A percentile compares a stretch with the other conserved stretches of the same genome.
Conservation (phyloP, 768 basidiomycete genomes). For the Chalciporus pseudorubinellus region DNA sequence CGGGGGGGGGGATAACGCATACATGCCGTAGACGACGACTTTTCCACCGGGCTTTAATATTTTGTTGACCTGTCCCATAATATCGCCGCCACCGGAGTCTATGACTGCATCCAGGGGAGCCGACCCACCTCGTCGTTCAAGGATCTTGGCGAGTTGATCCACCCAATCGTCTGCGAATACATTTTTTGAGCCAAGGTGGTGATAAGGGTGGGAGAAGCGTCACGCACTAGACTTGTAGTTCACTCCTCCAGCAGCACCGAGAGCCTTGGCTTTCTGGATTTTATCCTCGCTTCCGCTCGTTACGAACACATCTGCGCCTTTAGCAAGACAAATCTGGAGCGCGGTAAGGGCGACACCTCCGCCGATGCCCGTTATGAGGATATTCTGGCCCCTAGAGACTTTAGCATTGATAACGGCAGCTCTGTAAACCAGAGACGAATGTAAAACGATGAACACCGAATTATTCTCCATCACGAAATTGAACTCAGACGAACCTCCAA, state of each 20-base stretch:
- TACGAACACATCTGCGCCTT: slow-evolving; percentile 79
- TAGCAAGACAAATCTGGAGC: slow-evolving; percentile 71
- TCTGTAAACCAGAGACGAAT: slow-evolving; percentile 34
- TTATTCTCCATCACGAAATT: neutral
- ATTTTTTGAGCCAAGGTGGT: neutral
- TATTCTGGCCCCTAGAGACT: slow-evolving; percentile 61
- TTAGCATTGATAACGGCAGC: slow-evolving; percentile 64
- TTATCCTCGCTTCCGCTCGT: slow-evolving; percentile 72
- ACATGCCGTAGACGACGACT: slow-evolving; percentile 70
- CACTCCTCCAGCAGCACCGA: slow-evolving; percentile 78
- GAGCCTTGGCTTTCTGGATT: slow-evolving; percentile 57
- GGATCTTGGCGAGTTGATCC: slow-evolving; percentile 40
- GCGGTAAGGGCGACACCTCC: slow-evolving; percentile 81
- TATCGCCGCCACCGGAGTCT: slow-evolving; percentile 69
- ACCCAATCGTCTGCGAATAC: slow-evolving; percentile 50
- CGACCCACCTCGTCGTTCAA: slow-evolving; percentile 33
- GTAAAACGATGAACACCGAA: neutral
- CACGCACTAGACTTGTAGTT: slow-evolving; percentile 64
- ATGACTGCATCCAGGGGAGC: slow-evolving; percentile 55
- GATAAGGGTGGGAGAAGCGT: neutral
- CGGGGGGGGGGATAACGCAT: neutral
- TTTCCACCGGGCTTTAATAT: slow-evolving; percentile 56
- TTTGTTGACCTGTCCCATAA: slow-evolving; percentile 48
- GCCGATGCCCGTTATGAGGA: slow-evolving; percentile 80
- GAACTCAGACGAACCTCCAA: slow-evolving; percentile 58